These are phyloP conservation scores for Pythium volutum DNA, from an alignment of 352 stramenopile species.

Conservation along the genomic window DNA sequence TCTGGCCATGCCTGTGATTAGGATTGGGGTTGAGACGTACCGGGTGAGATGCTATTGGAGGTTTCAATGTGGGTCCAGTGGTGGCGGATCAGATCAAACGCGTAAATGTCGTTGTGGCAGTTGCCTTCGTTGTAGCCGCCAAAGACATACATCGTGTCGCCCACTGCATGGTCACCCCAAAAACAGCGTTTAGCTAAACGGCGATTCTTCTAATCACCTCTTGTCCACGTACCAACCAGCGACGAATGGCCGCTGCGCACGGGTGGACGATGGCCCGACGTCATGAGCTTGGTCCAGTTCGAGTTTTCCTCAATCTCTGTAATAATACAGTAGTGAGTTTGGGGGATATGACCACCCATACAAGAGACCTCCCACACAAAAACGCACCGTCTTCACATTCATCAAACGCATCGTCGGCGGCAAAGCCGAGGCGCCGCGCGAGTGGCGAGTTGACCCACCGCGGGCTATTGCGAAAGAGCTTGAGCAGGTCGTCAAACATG, in stretches of 20 bases:
- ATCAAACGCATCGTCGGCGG: constrained; percentile 57
- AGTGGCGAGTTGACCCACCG: constrained; percentile 75
- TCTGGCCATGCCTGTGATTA: not conserved
- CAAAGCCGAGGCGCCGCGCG: constrained; percentile 64
- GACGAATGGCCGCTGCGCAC: constrained; percentile 78
- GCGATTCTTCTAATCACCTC: not conserved
- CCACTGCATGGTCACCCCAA: constrained; percentile 34
- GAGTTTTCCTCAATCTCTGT: constrained; percentile 35
- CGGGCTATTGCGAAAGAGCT: constrained; percentile 79
- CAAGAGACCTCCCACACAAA: not conserved
- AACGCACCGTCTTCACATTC: constrained; percentile 49
- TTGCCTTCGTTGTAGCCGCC: constrained; percentile 85
- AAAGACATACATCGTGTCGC: constrained; percentile 80
- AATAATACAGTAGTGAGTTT: not conserved
- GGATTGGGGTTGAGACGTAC: constrained; percentile 22
- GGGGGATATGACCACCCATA: not conserved
- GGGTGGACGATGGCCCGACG: constrained; percentile 63
- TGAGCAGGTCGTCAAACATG: constrained; percentile 59
- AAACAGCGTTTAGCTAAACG: not conserved
- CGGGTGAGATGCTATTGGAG: constrained; percentile 64
- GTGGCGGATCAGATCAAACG: constrained; percentile 76
- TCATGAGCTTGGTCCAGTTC: constrained; percentile 74
- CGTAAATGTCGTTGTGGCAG: constrained; percentile 84
- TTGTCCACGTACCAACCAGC: constrained; percentile 50
- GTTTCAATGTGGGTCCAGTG: constrained; percentile 78